A percentile compares a stretch with the other conserved stretches of the same genome.
Conservation (phyloP, 257 asterid species). For the Echium plantagineum region DNA sequence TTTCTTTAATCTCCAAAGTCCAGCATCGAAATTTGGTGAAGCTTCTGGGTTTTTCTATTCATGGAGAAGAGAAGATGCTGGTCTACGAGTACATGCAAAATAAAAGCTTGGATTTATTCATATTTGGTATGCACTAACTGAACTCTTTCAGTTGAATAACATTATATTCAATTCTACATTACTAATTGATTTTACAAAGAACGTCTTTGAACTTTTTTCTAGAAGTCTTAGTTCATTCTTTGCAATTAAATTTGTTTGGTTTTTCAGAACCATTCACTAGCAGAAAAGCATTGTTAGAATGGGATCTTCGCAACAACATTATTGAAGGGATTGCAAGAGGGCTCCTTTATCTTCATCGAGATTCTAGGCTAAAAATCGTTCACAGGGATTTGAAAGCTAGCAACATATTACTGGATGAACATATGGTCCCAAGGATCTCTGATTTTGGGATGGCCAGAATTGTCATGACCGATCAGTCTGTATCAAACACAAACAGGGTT, state of each 20-base stretch:
- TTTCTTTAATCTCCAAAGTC: constrained; percentile 45
- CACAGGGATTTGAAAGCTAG: constrained; percentile 51
- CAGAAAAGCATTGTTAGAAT: neutral
- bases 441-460: constrained; percentile 64
- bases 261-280: neutral
- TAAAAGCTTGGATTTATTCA: constrained; percentile 55
- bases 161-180: neutral
- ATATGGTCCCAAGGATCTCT: constrained; percentile 55
- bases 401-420: constrained; percentile 45
- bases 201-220: neutral
- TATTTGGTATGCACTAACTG: constrained; percentile 4
- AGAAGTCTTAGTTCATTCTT: neutral
- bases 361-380: constrained; percentile 23
- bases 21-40: constrained; percentile 58
- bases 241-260: neutral
- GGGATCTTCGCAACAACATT: neutral
- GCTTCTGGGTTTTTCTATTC: constrained; percentile 44
- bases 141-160: constrained; percentile 2
- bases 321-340: neutral
- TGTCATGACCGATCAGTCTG: constrained; percentile 28
- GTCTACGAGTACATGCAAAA: constrained; percentile 54
- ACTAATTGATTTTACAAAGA: neutral
- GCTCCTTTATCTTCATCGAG: neutral
- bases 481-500: constrained; percentile 39
- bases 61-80: constrained; percentile 45